phyloP scores from a whole-genome alignment of 2,329 filamentous ascomycete genomes.

The Hymenoscyphus occultus region DNA sequence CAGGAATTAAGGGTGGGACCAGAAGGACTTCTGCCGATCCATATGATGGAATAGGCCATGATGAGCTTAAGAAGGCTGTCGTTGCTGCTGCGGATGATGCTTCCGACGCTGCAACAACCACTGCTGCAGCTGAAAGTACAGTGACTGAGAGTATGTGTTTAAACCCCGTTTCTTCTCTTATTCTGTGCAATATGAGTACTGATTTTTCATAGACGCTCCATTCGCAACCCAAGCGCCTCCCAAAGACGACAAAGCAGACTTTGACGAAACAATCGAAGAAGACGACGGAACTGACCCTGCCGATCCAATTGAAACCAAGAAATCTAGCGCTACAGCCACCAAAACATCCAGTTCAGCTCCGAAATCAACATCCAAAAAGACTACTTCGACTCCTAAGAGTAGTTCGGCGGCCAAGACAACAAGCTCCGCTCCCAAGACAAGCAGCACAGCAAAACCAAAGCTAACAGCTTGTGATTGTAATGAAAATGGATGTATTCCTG shows the following conservation, averaged over 20 bases:
- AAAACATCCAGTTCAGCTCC: background rate
- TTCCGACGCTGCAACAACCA: background rate
- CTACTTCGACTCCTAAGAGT: too few species aligned
- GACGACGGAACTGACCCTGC: conserved; percentile 1
- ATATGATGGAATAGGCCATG: background rate
- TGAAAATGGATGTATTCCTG: conserved; percentile 9
- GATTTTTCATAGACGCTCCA: background rate
- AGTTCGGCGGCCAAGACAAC: background rate
- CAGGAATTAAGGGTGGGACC: background rate
- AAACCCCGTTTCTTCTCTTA: background rate
- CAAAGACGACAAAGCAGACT: background rate
- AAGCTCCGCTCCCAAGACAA: background rate
- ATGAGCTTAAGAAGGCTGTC: background rate
- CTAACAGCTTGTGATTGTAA: conserved; percentile 9
- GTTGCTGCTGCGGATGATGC: background rate
- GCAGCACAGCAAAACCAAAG: background rate
- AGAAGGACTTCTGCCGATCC: background rate
- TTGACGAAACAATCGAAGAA: background rate
- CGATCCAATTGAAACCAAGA: background rate
- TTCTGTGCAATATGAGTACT: background rate
- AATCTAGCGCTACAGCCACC: background rate
- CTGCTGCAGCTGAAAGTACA: background rate
- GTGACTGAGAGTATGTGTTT: background rate
- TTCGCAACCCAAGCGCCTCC: background rate
- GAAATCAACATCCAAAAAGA: background rate